Evolutionary conservation across 108 stramenopile species (phyloP), one percentile per base, ranked within the genome.

Genomic region (Discostella pseudostelligera): DNA sequence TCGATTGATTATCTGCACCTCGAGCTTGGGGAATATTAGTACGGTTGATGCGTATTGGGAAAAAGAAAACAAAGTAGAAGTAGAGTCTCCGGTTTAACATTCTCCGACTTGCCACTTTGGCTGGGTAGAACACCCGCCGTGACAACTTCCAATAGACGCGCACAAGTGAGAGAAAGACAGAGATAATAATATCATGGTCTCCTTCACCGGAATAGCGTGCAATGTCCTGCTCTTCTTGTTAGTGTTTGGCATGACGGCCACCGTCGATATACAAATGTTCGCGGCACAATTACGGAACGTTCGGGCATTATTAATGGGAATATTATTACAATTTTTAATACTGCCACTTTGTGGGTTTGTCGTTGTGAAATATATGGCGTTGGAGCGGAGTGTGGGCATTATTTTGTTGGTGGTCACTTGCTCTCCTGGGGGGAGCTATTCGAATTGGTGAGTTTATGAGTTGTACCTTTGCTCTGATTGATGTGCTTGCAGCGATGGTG

Each of bases 231-330:
- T 95, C 35, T 95, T 95, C 73, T 78, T 89, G 44, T 76, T 95
- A 1, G 85, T 95, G 3, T 92, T 92, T 63, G 94, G 94, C 24
- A 76, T 95, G 74, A 81, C 86, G 10, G 94, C 87, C 16, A 89
- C 91, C 3, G 94, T 95, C 49, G 84, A 87, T 22, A 62, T 87
- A 16, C 49, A 78, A 28, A 74, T 81, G 62, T 53, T 87, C 10
- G 53, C 62, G 57, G 72, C 68, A 14, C 87, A 90, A 70, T 63
- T 88, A 8, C 72, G 72, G 43, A 90, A 88, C 56, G 70, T 67
- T 22, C 75, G 68, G 47, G 88, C 88, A 14, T 83, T 92, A 47
- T 7, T 71, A n/a, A 79, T 81, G 28, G 88, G 91, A 0, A 62
- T 87, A 7, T 77, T 80, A 21, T 77, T 93, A 83, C 94, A 96